Percentiles rank a stretch among this genome's conserved stretches.
Conservation (phyloP, 2,329 filamentous ascomycete species). For the Mycosphaerelloides madeirae region DNA sequence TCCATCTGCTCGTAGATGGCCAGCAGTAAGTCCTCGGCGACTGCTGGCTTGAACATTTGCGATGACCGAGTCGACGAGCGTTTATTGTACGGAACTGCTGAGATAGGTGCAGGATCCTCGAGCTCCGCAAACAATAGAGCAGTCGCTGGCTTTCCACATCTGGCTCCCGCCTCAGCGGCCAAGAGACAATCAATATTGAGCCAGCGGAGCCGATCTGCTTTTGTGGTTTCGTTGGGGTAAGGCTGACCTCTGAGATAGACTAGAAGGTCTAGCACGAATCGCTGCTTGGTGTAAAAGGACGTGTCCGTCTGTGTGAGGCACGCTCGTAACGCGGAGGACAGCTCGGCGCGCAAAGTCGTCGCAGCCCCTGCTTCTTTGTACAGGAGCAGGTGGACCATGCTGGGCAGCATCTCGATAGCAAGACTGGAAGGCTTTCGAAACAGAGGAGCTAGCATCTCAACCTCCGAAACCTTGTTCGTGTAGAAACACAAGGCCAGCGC, state of each 20-base stretch:
- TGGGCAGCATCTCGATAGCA: constrained; percentile 67
- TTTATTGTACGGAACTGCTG: constrained; percentile 11
- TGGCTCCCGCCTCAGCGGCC: constrained; percentile 66
- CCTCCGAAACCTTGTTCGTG: constrained; percentile 59
- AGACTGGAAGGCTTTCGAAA: constrained; percentile 63
- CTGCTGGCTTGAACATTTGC: constrained; percentile 33
- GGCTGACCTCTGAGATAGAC: constrained; percentile 84
- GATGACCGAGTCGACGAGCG: constrained; percentile 25
- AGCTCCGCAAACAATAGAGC: constrained; percentile 80
- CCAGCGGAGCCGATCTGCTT: constrained; percentile 76
- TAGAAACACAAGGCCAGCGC: constrained; percentile 43
- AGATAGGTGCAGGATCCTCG: constrained; percentile 8
- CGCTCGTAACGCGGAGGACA: constrained; percentile 62
- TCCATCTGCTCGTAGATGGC: constrained; percentile 87
- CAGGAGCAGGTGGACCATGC: constrained; percentile 74
- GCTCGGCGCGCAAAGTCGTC: constrained; percentile 52
- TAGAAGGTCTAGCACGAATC: constrained; percentile 70
- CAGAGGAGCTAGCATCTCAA: constrained; percentile 64
- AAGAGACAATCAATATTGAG: constrained; percentile 72
- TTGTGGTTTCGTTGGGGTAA: constrained; percentile 68
- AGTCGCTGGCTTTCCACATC: constrained; percentile 80
- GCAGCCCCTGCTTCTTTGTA: constrained; percentile 61
- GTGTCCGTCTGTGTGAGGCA: constrained; percentile 55
- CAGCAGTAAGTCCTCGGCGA: constrained; percentile 65
- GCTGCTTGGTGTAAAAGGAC: constrained; percentile 57